A percentile compares a stretch with the other conserved stretches of the same genome.
These are phyloP conservation scores for Calonectria montana DNA, from an alignment of 2,329 filamentous ascomycete species.

Conservation along the genomic window DNA sequence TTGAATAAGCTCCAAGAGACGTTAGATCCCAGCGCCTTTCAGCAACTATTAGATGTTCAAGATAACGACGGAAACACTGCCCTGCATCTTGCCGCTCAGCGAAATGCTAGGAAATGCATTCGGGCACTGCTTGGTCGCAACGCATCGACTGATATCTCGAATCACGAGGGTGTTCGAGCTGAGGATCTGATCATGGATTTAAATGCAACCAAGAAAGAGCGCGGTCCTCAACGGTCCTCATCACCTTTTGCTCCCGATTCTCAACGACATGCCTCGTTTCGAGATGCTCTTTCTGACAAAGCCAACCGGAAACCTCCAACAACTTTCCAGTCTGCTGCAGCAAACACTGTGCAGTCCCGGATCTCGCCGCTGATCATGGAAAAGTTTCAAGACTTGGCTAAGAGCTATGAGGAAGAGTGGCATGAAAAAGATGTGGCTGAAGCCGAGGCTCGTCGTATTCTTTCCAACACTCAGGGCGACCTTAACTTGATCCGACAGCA, in stretches of 20 bases:
- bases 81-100: slow-evolving; percentile 77
- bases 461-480: slow-evolving; percentile 76
- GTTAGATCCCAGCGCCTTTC: slow-evolving; percentile 80
- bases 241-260: slow-evolving; percentile 75
- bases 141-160: slow-evolving; percentile 84
- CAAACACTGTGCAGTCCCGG: slow-evolving; percentile 75
- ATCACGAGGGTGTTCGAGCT: slow-evolving; percentile 83
- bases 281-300: slow-evolving; percentile 59
- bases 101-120: slow-evolving; percentile 90
- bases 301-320: slow-evolving; percentile 54
- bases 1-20: slow-evolving; percentile 87
- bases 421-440: slow-evolving; percentile 78
- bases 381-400: slow-evolving; percentile 77
- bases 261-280: slow-evolving; percentile 65
- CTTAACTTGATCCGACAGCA: slow-evolving; percentile 70
- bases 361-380: slow-evolving; percentile 77
- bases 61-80: slow-evolving; percentile 93
- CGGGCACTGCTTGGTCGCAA: slow-evolving; percentile 83
- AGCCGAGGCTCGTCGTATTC: slow-evolving; percentile 73
- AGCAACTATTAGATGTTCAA: slow-evolving; percentile 81
- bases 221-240: slow-evolving; percentile 79
- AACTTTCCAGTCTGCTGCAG: slow-evolving; percentile 71
- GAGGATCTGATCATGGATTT: slow-evolving; percentile 84
- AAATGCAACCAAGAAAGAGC: slow-evolving; percentile 76
- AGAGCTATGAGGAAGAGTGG: slow-evolving; percentile 80